Evolutionary conservation across 1,139 yeast genomes (phyloP).

Genomic region (Kluyveromyces marxianus): DNA sequence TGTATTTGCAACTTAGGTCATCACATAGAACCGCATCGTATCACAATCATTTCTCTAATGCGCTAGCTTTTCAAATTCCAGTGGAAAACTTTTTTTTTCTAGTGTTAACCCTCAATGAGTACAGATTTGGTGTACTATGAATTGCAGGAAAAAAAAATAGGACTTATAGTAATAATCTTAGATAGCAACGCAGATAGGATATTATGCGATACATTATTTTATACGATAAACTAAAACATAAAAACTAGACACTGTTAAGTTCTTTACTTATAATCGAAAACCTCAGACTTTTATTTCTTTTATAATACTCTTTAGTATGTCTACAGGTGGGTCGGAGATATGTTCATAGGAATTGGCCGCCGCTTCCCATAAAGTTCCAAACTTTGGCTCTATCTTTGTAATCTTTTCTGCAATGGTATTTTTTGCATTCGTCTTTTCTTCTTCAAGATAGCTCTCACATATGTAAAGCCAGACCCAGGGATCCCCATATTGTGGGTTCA

Average conservation of each 20-base stretch:
- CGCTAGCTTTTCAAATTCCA: conserved; percentile 15
- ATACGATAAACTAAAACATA: too few species aligned
- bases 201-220: too few species aligned
- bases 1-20: background rate
- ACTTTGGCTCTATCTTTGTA: conserved; percentile 42
- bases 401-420: conserved; percentile 32
- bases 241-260: too few species aligned
- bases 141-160: too few species aligned
- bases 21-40: too few species aligned
- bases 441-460: background rate
- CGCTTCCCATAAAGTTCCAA: conserved; percentile 56
- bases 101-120: background rate
- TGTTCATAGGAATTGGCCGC: background rate
- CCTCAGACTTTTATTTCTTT: background rate
- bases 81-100: conserved; percentile 15
- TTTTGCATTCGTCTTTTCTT: conserved; percentile 14
- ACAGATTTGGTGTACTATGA: too few species aligned
- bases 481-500: conserved; percentile 62
- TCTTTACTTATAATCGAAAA: too few species aligned
- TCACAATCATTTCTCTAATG: too few species aligned
- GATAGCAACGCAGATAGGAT: too few species aligned
- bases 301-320: background rate
- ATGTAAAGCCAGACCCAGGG: conserved; percentile 61
- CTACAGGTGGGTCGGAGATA: background rate
- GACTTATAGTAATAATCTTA: too few species aligned